Conservation (phyloP, 371 early-diverging fungal species). For the Neoconidiobolus thromboides region DNA sequence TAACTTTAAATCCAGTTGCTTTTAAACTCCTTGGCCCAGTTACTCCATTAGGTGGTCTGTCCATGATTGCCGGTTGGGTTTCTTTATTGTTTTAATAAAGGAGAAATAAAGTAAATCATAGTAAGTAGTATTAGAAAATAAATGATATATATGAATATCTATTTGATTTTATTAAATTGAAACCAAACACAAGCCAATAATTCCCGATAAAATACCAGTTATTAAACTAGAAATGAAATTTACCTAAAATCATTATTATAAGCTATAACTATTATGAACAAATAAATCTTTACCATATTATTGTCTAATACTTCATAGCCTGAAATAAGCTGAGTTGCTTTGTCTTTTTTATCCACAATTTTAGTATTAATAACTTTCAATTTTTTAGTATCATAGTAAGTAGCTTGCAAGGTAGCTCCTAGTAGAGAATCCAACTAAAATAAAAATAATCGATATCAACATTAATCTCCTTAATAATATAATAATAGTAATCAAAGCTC, state of each 20-base stretch:
- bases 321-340: slow-evolving; percentile 26
- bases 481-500: background rate
- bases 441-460: background rate
- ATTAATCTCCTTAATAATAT: background rate
- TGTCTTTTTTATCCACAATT: slow-evolving; percentile 14
- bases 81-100: slow-evolving; percentile 23
- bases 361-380: slow-evolving; percentile 25
- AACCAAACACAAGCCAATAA: slow-evolving; percentile 6
- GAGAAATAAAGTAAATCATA: background rate
- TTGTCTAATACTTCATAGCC: slow-evolving; percentile 56
- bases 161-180: too few relatives aligned
- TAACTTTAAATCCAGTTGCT: slow-evolving; percentile 22
- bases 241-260: slow-evolving; percentile 12
- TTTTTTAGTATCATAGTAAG: slow-evolving; percentile 37
- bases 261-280: background rate
- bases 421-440: slow-evolving; percentile 56
- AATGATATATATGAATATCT: background rate
- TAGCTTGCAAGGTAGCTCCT: slow-evolving; percentile 64
- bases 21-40: slow-evolving; percentile 37
- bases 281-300: slow-evolving; percentile 32
- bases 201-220: slow-evolving; percentile 16
- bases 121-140: background rate
- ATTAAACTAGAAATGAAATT: slow-evolving; percentile 29
- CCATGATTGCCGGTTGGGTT: slow-evolving; percentile 54
- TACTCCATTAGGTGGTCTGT: slow-evolving; percentile 56